Evolutionary conservation across 2,329 filamentous ascomycete species (phyloP).

Genomic region (Neodidymelliopsis sp.): DNA sequence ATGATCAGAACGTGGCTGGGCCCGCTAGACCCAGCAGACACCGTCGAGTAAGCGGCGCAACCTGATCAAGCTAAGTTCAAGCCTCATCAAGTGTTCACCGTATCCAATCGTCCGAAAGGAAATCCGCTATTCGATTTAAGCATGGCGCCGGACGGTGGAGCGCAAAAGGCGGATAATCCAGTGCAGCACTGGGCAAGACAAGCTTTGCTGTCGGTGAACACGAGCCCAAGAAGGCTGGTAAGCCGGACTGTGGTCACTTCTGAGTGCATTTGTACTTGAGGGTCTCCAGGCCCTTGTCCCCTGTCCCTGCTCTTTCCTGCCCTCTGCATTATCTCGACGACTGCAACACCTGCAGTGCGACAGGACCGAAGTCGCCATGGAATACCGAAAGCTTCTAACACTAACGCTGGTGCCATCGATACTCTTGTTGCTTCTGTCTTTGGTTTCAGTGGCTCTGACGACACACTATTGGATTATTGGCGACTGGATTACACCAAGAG

Average conservation of each 20-base stretch:
- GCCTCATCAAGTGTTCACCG: constrained; percentile 9
- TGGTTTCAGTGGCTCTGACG: constrained; percentile 39
- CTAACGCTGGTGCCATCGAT: constrained; percentile 33
- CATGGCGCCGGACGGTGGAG: constrained; percentile 14
- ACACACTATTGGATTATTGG: constrained; percentile 42
- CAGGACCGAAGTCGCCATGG: constrained; percentile 19
- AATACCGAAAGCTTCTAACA: constrained; percentile 31
- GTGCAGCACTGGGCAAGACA: constrained; percentile 13
- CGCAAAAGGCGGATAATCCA: constrained; percentile 13
- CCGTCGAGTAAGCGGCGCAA: constrained; percentile 14
- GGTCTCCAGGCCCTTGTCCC: constrained; percentile 7
- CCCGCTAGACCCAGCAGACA: constrained; percentile 11
- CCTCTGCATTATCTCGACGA: constrained; percentile 6
- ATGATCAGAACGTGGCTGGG: constrained; percentile 10
- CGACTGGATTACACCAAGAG: constrained; percentile 37
- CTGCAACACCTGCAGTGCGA: constrained; percentile 15
- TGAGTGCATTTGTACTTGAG: constrained; percentile 17
- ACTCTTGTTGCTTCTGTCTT: constrained; percentile 37
- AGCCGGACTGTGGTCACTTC: constrained; percentile 1
- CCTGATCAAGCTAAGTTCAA: constrained; percentile 16
- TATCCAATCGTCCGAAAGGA: constrained; percentile 14
- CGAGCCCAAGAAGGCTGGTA: constrained; percentile 18
- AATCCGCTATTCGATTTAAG: constrained; percentile 11
- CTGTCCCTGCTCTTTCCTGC: constrained; percentile 1
- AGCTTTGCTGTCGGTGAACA: constrained; percentile 17